Base-by-base conservation (phyloP, 2,329 filamentous ascomycete species). In the Paraphaeosphaeria sporulosa region DNA sequence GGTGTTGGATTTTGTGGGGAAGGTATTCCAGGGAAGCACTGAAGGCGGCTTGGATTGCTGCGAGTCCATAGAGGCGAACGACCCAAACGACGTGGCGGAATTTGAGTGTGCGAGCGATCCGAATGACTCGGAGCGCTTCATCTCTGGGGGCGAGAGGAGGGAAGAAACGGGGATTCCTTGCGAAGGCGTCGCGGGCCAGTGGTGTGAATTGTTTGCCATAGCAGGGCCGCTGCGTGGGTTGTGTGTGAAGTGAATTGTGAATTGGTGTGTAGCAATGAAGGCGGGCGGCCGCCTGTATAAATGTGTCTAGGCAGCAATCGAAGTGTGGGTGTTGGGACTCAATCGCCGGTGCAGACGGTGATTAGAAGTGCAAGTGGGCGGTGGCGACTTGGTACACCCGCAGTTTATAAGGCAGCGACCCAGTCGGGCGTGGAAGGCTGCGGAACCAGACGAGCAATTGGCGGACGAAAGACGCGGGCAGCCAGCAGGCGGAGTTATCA, bases 81-180 rank as follows among this genome's bases (percentile, higher is more conserved):
- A 72, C 15, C 69, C 67, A 51, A 69, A 70, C 34, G 68, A 64
- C 17, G 70, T 70, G 48, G 64, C 65, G 13, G 65, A 46, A 40
- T 66, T 68, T 43, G 65, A 56, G 27, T 65, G 64, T 21, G 61
- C 63, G 59, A 64, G 70, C 65, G 75, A 76, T 64, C 72, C 72
- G 70, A 78, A 79, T n/a, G 74, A 76, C 60, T 76, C 75, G 55
- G 72, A 71, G 36, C 72, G 73, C 67, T 78, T 77, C 71, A 76
- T 74, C 67, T 79, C 77, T 19, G 77, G 77, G 9, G 77, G 77
- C 15, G 77, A 79, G 61, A 79, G 76, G 49, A 79, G 74, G 17
- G 77, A 78, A 59, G 74, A 76, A 52, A 77, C 73, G 48, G 73
- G 69, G 19, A 76, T 59, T 71, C 72, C 64, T 72, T 67, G 72